Conservation (phyloP, 352 stramenopile species). For the Peronosclerospora sorghi region DNA sequence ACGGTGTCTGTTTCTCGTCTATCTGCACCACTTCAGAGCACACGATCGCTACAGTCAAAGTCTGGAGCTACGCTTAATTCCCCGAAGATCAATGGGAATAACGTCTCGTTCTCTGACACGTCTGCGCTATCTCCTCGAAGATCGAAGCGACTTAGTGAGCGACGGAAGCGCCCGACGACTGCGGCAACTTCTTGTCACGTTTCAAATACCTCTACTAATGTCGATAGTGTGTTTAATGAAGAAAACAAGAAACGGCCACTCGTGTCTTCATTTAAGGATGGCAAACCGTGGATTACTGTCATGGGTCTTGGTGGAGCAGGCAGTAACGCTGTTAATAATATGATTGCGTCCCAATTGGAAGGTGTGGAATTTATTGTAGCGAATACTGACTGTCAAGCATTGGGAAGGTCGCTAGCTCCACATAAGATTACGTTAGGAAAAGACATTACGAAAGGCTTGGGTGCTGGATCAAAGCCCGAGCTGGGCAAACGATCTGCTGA, state of each 20-base stretch:
- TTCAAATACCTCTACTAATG: neutral
- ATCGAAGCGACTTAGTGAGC: slow-evolving; percentile 16
- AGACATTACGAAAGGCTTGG: slow-evolving; percentile 76
- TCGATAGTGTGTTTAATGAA: slow-evolving; percentile 9
- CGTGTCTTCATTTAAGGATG: slow-evolving; percentile 58
- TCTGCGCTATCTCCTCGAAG: slow-evolving; percentile 3
- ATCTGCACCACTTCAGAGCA: slow-evolving; percentile 6
- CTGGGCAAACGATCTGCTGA: slow-evolving; percentile 75
- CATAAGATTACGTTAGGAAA: slow-evolving; percentile 79
- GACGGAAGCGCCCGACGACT: slow-evolving; percentile 14
- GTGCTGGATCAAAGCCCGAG: slow-evolving; percentile 70
- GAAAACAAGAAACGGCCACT: slow-evolving; percentile 33
- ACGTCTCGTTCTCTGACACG: neutral
- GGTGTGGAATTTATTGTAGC: slow-evolving; percentile 92
- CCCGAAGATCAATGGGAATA: slow-evolving; percentile 12
- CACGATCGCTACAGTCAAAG: slow-evolving; percentile 11
- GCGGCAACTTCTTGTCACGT: slow-evolving; percentile 1
- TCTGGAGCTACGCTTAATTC: slow-evolving; percentile 8
- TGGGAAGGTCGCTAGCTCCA: slow-evolving; percentile 63
- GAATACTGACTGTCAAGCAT: slow-evolving; percentile 92
- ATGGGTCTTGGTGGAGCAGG: slow-evolving; percentile 74
- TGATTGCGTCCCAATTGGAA: slow-evolving; percentile 81
- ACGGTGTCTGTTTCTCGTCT: slow-evolving; percentile 3
- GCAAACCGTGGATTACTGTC: slow-evolving; percentile 78
- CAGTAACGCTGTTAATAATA: slow-evolving; percentile 86